A percentile compares a stretch with the other conserved stretches of the same genome.
phyloP scores from a whole-genome alignment of 2,329 filamentous ascomycete species.

The Monosporascus sp. region DNA sequence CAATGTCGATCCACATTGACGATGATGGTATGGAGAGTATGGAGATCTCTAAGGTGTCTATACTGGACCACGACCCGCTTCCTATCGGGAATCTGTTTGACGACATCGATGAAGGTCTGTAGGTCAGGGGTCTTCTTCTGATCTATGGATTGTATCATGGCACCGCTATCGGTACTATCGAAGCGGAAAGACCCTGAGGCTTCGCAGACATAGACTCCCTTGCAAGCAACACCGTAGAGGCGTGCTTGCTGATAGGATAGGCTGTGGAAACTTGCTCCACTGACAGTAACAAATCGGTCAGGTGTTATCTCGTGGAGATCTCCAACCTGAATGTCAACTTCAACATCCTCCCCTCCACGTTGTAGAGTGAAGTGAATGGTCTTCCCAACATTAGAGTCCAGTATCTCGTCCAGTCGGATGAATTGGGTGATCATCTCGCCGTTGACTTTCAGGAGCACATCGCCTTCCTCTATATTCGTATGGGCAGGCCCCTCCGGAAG shows the following conservation, averaged over 20 bases:
- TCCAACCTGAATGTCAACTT: constrained; percentile 78
- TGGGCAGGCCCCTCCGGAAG: constrained; percentile 86
- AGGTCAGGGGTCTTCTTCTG: constrained; percentile 87
- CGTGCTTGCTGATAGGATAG: constrained; percentile 97
- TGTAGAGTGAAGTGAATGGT: constrained; percentile 79
- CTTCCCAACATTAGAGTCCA: constrained; percentile 80
- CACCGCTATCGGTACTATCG: constrained; percentile 84
- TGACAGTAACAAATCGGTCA: constrained; percentile 89
- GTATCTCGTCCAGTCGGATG: constrained; percentile 80
- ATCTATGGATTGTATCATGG: constrained; percentile 89
- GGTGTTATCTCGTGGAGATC: constrained; percentile 93
- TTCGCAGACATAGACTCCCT: constrained; percentile 93
- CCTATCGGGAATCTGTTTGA: constrained; percentile 77
- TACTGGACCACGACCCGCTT: constrained; percentile 90
- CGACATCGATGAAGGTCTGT: constrained; percentile 82
- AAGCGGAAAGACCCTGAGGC: constrained; percentile 92
- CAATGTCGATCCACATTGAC: constrained; percentile 92
- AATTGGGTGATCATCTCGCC: constrained; percentile 91
- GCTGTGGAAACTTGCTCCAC: constrained; percentile 91
- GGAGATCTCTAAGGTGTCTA: constrained; percentile 89
- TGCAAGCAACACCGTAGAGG: constrained; percentile 84
- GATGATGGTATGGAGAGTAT: constrained; percentile 90
- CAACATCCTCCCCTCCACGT: constrained; percentile 79
- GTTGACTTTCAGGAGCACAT: constrained; percentile 90
- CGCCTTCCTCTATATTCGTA: constrained; percentile 84